Evolutionary conservation across 169 alveolate species (phyloP).

Genomic region (Plasmodium coatneyi): DNA sequence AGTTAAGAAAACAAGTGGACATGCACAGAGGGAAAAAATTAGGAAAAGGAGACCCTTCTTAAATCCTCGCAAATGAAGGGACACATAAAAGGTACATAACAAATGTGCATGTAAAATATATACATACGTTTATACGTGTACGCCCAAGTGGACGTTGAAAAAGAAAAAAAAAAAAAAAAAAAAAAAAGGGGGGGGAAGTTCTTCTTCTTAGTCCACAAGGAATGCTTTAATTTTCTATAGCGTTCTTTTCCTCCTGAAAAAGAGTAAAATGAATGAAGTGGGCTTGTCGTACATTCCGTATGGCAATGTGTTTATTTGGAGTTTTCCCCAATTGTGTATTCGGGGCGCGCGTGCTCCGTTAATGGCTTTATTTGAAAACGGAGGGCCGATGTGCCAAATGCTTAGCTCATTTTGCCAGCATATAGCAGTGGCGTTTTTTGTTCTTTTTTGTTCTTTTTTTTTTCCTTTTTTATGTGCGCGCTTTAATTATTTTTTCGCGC

Average conservation of each 20-base stretch:
- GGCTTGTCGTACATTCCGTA: not conserved
- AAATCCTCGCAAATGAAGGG: not conserved
- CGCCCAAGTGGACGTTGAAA: not conserved
- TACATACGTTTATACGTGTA: not conserved
- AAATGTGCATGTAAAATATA: not conserved
- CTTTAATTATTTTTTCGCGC: not conserved
- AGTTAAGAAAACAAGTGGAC: not conserved
- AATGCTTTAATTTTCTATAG: conserved; percentile 53
- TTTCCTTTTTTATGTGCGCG: not conserved
- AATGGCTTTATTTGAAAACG: not conserved
- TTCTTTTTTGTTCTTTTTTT: not conserved
- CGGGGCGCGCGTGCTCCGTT: not conserved
- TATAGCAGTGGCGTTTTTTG: not conserved
- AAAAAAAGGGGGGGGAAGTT: not conserved
- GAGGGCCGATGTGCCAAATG: not conserved
- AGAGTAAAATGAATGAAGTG: not conserved
- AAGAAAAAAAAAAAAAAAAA: conserved; percentile 7
- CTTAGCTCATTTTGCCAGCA: not conserved
- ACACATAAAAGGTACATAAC: not conserved
- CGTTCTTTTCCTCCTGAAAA: conserved; percentile 61
- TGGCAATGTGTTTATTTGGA: not conserved
- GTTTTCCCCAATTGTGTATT: not conserved
- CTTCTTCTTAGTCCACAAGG: not conserved
- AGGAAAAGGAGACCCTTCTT: not conserved
- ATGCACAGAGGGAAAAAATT: not conserved